Conservation (phyloP, 2,329 filamentous ascomycete genomes). For the Aspergillus intermedius region DNA sequence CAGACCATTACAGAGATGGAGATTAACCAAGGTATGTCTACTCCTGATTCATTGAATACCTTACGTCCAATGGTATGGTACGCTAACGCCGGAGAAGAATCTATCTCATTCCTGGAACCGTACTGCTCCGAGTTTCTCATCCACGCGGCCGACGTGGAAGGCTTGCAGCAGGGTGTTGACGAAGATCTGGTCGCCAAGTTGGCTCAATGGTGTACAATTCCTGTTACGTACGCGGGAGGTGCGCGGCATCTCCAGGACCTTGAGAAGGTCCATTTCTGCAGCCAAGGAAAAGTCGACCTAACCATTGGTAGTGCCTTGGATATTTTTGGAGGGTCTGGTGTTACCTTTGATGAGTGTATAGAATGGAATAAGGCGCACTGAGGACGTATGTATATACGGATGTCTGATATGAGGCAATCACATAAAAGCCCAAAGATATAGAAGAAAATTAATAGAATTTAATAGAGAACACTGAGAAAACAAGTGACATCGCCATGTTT, state of each 20-base stretch:
- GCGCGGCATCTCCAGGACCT: slow-evolving; percentile 75
- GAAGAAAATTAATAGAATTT: neutral
- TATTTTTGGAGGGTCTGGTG: slow-evolving; percentile 83
- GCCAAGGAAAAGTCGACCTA: slow-evolving; percentile 75
- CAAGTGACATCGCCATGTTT: neutral
- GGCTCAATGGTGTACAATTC: slow-evolving; percentile 80
- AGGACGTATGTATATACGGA: slow-evolving; percentile 2
- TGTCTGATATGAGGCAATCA: too few species aligned
- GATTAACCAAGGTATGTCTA: slow-evolving; percentile 66
- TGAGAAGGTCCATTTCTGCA: slow-evolving; percentile 71
- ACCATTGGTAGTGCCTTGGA: slow-evolving; percentile 96
- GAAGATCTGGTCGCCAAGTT: slow-evolving; percentile 71
- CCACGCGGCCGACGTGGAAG: slow-evolving; percentile 94
- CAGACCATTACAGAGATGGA: slow-evolving; percentile 97
- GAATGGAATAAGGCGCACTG: slow-evolving; percentile 63
- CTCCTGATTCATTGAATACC: neutral
- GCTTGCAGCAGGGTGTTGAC: slow-evolving; percentile 84
- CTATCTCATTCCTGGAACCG: slow-evolving; percentile 72
- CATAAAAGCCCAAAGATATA: neutral
- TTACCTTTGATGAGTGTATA: slow-evolving; percentile 83
- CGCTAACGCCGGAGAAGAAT: slow-evolving; percentile 50
- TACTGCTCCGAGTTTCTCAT: slow-evolving; percentile 97
- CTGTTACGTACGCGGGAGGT: slow-evolving; percentile 95
- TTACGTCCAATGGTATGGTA: slow-evolving; percentile 2
- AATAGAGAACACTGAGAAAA: neutral